These are phyloP conservation scores for Penicillium alfredii DNA, from an alignment of 495 filamentous ascomycete genomes.

Conservation along the genomic window DNA sequence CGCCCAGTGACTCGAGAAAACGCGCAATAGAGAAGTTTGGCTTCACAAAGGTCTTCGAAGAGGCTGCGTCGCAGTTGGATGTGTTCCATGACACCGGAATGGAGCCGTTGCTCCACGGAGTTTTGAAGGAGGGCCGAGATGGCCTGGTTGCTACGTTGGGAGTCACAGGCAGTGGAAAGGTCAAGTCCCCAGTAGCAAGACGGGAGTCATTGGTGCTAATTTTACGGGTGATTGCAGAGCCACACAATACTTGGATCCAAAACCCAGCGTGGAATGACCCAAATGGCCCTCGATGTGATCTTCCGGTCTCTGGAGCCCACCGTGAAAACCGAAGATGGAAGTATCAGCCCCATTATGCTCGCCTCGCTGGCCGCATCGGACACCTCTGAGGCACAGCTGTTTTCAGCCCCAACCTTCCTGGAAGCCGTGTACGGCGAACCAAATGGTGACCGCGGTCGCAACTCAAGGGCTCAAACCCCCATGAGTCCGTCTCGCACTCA, in stretches of 20 bases:
- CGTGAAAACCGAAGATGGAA: conserved; percentile 54
- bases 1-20: conserved; percentile 70
- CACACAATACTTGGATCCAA: conserved; percentile 94
- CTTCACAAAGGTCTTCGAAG: conserved; percentile 91
- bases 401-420: conserved; percentile 69
- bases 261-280: conserved; percentile 79
- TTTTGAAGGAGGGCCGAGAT: conserved; percentile 76
- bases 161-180: conserved; percentile 95
- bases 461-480: conserved; percentile 73
- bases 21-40: conserved; percentile 88
- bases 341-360: conserved; percentile 54
- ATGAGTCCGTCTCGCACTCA: conserved; percentile 55
- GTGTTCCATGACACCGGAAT: conserved; percentile 80
- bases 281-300: conserved; percentile 83
- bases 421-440: conserved; percentile 71
- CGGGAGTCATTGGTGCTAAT: conserved; percentile 11
- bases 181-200: conserved; percentile 27
- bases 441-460: conserved; percentile 49
- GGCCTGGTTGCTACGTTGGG: conserved; percentile 87
- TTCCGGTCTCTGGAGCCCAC: conserved; percentile 70
- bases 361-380: conserved; percentile 70
- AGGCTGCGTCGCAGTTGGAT: conserved; percentile 74
- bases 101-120: conserved; percentile 68
- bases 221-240: conserved; percentile 50
- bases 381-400: conserved; percentile 76